Percentiles rank a stretch among this genome's conserved stretches.
These are phyloP conservation scores for Saprolegnia diclina DNA, from an alignment of 352 stramenopile species.

Conservation along the genomic window DNA sequence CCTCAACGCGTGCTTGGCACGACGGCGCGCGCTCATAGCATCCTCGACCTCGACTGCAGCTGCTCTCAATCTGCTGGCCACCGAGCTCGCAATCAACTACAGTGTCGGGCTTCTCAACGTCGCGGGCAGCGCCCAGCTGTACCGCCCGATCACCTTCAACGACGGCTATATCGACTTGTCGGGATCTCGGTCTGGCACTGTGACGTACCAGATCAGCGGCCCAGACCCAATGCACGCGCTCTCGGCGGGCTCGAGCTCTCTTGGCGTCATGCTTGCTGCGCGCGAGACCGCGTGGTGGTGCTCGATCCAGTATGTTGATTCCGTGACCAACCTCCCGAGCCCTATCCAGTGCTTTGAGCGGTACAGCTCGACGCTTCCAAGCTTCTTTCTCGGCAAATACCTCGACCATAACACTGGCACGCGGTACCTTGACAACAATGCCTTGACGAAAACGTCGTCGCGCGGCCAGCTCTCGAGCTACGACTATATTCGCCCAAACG, in stretches of 20 bases:
- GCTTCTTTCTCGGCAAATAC: conserved; percentile 13
- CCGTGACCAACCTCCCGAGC: background rate
- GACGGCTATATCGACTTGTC: conserved; percentile 7
- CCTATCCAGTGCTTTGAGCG: background rate
- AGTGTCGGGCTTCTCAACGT: background rate
- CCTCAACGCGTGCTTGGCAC: background rate
- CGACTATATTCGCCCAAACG: background rate
- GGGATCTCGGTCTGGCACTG: background rate
- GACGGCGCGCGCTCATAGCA: background rate
- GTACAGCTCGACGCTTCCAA: background rate
- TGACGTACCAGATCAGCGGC: conserved; percentile 1
- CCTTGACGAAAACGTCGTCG: background rate
- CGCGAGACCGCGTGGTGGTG: conserved; percentile 9
- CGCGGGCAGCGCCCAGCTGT: background rate
- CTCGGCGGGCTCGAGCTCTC: background rate
- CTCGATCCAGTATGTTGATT: background rate
- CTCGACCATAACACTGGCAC: background rate
- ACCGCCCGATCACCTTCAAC: background rate
- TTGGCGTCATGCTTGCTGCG: background rate
- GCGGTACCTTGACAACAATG: background rate
- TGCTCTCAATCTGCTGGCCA: background rate
- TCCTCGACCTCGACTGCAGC: background rate
- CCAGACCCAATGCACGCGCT: background rate
- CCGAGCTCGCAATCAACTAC: background rate
- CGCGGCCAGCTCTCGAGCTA: background rate